phyloP scores from a whole-genome alignment of 495 filamentous ascomycete genomes.

The Hypoxylon lenormandii region DNA sequence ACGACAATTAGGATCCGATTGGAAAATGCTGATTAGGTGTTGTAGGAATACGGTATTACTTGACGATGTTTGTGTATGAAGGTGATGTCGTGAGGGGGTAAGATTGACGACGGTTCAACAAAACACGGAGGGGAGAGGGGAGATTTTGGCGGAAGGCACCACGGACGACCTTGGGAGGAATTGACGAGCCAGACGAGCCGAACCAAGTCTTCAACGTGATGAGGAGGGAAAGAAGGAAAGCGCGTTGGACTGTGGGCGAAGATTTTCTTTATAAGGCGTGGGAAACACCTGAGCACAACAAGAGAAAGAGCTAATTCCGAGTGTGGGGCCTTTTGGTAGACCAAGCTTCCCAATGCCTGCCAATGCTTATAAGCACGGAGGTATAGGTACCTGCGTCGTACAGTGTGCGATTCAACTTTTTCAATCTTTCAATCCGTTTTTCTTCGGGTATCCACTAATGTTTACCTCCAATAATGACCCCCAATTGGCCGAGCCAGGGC shows the following conservation, averaged over 20 bases:
- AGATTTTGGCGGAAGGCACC: conserved; percentile 51
- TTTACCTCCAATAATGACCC: conserved; percentile 21
- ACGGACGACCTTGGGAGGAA: conserved; percentile 51
- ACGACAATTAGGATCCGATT: conserved; percentile 39
- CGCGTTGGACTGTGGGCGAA: conserved; percentile 50
- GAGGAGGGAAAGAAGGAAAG: conserved; percentile 47
- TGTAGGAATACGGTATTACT: conserved; percentile 22
- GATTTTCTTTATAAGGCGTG: conserved; percentile 49
- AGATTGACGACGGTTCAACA: conserved; percentile 43
- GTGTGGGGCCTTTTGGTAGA: conserved; percentile 37
- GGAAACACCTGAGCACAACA: conserved; percentile 38
- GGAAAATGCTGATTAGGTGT: conserved; percentile 42
- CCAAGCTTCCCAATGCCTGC: conserved; percentile 43
- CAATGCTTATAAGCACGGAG: conserved; percentile 20
- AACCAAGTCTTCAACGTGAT: conserved; percentile 54
- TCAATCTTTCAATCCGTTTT: conserved; percentile 26
- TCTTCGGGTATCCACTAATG: conserved; percentile 8
- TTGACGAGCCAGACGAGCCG: conserved; percentile 50
- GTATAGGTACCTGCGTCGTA: conserved; percentile 35
- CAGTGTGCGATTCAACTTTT: conserved; percentile 37
- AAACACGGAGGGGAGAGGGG: conserved; percentile 43
- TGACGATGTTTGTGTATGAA: conserved; percentile 47
- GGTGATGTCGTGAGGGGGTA: conserved; percentile 38
- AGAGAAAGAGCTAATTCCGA: conserved; percentile 47
- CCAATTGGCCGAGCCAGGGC: conserved; percentile 39